Evolutionary conservation across 1,139 yeast genomes (phyloP).

Genomic region (Kodamaea derodonti): DNA sequence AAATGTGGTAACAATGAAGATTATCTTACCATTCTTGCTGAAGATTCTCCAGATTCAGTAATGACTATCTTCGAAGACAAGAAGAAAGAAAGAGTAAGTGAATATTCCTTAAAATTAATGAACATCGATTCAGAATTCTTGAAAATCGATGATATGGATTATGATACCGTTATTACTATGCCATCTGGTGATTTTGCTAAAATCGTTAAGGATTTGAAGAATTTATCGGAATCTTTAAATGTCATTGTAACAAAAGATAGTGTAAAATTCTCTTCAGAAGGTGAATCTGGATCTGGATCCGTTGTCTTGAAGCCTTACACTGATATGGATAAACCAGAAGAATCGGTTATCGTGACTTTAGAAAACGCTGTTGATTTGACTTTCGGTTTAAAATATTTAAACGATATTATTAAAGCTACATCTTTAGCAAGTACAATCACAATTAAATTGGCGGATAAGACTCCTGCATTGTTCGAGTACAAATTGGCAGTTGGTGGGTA

Average conservation of each 20-base stretch:
- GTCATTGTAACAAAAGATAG: conserved; percentile 89
- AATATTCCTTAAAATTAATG: conserved; percentile 89
- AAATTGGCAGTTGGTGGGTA: conserved; percentile 85
- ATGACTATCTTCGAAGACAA: conserved; percentile 86
- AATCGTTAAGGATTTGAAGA: conserved; percentile 82
- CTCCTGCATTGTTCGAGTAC: conserved; percentile 93
- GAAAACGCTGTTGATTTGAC: conserved; percentile 85
- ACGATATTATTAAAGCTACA: conserved; percentile 90
- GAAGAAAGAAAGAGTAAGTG: conserved; percentile 86
- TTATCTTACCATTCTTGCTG: conserved; percentile 83
- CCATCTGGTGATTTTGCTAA: conserved; percentile 88
- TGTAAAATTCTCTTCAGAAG: conserved; percentile 85
- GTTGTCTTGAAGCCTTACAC: conserved; percentile 82
- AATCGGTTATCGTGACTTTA: conserved; percentile 70
- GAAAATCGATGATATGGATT: conserved; percentile 90
- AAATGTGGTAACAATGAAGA: conserved; percentile 92
- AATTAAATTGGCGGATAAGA: conserved; percentile 81
- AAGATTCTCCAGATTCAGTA: conserved; percentile 83
- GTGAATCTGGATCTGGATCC: conserved; percentile 88
- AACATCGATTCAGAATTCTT: conserved; percentile 94
- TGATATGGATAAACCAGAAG: conserved; percentile 76
- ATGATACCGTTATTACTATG: conserved; percentile 81
- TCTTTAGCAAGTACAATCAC: conserved; percentile 73
- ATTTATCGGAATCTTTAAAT: conserved; percentile 81
- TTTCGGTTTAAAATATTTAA: conserved; percentile 86